Evolutionary conservation across 2,329 filamentous ascomycete species (phyloP).

Genomic region (Catunica adiposa): DNA sequence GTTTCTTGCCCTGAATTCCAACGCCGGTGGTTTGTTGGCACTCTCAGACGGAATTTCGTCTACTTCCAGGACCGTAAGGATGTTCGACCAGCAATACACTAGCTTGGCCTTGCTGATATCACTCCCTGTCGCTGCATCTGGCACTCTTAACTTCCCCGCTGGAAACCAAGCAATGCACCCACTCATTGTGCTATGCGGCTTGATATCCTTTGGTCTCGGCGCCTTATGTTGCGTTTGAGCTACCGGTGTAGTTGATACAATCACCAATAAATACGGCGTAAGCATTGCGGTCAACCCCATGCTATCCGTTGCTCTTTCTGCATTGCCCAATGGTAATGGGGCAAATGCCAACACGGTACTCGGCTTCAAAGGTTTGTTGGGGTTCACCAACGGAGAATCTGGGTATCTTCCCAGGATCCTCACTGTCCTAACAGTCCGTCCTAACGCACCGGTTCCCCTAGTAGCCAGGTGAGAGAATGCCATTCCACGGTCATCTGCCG

Average conservation of each 20-base stretch:
- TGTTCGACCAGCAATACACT: constrained; percentile 96
- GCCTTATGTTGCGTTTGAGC: constrained; percentile 95
- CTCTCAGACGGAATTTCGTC: constrained; percentile 53
- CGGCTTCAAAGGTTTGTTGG: constrained; percentile 60
- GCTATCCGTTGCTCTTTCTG: constrained; percentile 71
- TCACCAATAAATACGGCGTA: constrained; percentile 86
- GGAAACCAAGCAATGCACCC: constrained; percentile 96
- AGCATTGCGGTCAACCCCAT: constrained; percentile 89
- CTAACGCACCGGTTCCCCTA: constrained; percentile 72
- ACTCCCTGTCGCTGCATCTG: constrained; percentile 48
- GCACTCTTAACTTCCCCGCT: constrained; percentile 74
- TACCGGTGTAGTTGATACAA: constrained; percentile 90
- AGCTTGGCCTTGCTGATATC: constrained; percentile 69
- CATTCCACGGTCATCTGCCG: constrained; percentile 90
- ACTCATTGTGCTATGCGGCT: constrained; percentile 77
- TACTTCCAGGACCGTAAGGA: constrained; percentile 84
- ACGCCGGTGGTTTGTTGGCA: constrained; percentile 58
- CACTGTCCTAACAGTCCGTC: constrained; percentile 72
- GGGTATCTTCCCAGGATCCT: constrained; percentile 87
- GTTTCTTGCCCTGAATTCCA: constrained; percentile 68
- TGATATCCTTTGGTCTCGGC: constrained; percentile 75
- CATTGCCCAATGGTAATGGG: constrained; percentile 80
- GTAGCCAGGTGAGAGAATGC: constrained; percentile 94
- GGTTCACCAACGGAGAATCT: constrained; percentile 37
- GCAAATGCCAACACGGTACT: constrained; percentile 91